Evolutionary conservation across 2,329 filamentous ascomycete genomes (phyloP), one percentile per base, ranked within the genome.

Genomic region (Teratosphaeria epicoccoides): DNA sequence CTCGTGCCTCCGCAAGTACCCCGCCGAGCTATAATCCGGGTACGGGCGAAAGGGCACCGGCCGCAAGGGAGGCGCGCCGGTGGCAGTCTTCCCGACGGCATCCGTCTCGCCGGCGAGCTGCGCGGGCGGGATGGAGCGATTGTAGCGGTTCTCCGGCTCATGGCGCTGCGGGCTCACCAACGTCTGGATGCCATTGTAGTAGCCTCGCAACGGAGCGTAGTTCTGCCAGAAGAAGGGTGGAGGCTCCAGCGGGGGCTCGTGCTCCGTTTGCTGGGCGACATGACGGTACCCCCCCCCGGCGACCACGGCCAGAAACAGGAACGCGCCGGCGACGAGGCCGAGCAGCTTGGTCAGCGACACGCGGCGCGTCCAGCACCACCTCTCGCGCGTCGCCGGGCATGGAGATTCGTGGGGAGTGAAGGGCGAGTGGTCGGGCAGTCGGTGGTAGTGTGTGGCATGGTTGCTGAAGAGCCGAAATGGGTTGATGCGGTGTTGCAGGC

Each of bases 1-100:
- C 49, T 77, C 70, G 58, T 80, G 73, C 40, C 74, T 69, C 54
- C 70, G 68, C 44, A 72, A 71, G 61, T 74, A 76, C 49, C 69
- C 66, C 52, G 61, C 59, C 5, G 71, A 70, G 7, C 14, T 17
- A 44, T 29, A 33, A 51, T 72, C 68, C 12, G 69, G 66, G 58
- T 76, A 76, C 10, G 74, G 73, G 52, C 70, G 67, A 66, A 72
- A 75, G 12, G 71, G 66, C 28, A 66, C 54, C 3, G 68, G 68
- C 17, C 69, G 62, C 43, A 71, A 52, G 1, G 66, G 63, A 6
- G 68, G 68, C 45, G 57, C 55, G 20, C 54, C 55, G 17, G 57
- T 49, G 10, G 63, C 51, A 11, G 55, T 40, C 6, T 43, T 17
- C 47, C 68, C 58, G 49, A 57, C 23, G 48, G 66, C 65, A 25